These are phyloP conservation scores for Pichia sp. DNA, from an alignment of 1,139 yeast genomes.

Conservation along the genomic window DNA sequence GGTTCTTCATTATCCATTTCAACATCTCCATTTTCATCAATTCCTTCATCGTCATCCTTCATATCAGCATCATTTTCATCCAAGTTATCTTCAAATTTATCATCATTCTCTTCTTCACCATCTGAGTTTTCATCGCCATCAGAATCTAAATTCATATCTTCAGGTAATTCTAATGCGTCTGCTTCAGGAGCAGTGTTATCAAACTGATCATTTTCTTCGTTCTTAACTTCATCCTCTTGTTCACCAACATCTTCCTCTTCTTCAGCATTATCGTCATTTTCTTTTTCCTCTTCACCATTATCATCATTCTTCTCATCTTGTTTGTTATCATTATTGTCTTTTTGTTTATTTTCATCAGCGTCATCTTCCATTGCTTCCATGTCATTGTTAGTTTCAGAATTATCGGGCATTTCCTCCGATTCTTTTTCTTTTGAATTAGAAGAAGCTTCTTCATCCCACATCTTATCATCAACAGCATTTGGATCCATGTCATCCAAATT, in stretches of 20 bases:
- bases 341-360: slow-evolving; percentile 30
- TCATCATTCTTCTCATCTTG: slow-evolving; percentile 38
- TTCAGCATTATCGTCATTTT: slow-evolving; percentile 39
- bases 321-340: slow-evolving; percentile 30
- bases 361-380: slow-evolving; percentile 58
- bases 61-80: slow-evolving; percentile 23
- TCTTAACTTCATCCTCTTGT: slow-evolving; percentile 70
- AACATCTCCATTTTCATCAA: slow-evolving; percentile 29
- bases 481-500: slow-evolving; percentile 89
- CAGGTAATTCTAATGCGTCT: slow-evolving; percentile 79
- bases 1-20: slow-evolving; percentile 30
- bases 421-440: slow-evolving; percentile 70
- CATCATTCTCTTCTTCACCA: slow-evolving; percentile 34
- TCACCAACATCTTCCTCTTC: slow-evolving; percentile 65
- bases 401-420: slow-evolving; percentile 60
- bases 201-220: slow-evolving; percentile 65
- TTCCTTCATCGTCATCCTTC: slow-evolving; percentile 29
- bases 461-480: slow-evolving; percentile 91
- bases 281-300: slow-evolving; percentile 32
- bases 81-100: slow-evolving; percentile 24
- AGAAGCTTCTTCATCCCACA: slow-evolving; percentile 95
- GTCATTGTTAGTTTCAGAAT: slow-evolving; percentile 50
- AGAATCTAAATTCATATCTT: slow-evolving; percentile 74
- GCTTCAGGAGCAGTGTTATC: slow-evolving; percentile 73
- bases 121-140: slow-evolving; percentile 54